A percentile compares a stretch with the other conserved stretches of the same genome.
Conservation (phyloP, 495 filamentous ascomycete genomes). For the Neurospora sp. region DNA sequence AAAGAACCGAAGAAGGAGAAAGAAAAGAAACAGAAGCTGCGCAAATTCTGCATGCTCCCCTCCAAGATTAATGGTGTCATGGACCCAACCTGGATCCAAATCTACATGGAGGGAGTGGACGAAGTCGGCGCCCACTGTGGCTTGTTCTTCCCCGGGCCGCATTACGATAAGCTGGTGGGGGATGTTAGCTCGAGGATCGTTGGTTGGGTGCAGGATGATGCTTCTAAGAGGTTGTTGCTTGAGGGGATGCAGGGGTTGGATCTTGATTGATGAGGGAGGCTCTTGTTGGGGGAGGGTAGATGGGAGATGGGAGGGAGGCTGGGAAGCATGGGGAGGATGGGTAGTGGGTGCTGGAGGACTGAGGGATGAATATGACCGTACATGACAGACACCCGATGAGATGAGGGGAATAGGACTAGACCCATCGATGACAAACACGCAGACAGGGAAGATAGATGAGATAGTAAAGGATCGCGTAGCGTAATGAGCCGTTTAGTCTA, state of each 20-base stretch:
- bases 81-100: slow-evolving; percentile 56
- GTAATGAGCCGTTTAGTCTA: neutral
- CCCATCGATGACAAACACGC: neutral
- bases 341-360: neutral
- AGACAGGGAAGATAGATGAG: neutral
- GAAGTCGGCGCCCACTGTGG: slow-evolving; percentile 80
- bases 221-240: slow-evolving; percentile 23
- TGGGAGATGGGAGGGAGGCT: too few relatives aligned
- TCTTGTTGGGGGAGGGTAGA: neutral
- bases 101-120: slow-evolving; percentile 74
- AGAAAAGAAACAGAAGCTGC: slow-evolving; percentile 41
- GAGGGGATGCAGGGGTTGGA: slow-evolving; percentile 9
- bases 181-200: slow-evolving; percentile 62
- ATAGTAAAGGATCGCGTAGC: neutral
- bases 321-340: neutral
- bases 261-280: neutral
- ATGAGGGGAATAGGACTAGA: neutral
- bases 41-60: slow-evolving; percentile 73
- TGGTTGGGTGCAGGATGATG: slow-evolving; percentile 58
- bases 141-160: slow-evolving; percentile 57
- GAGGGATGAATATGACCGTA: neutral
- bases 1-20: slow-evolving; percentile 14
- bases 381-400: neutral
- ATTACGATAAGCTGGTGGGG: slow-evolving; percentile 68
- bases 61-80: slow-evolving; percentile 29